A percentile compares a stretch with the other conserved stretches of the same genome.
Evolutionary conservation across 805 yeast genomes (phyloP).

Genomic region (Wickerhamomyces sydowiorum): DNA sequence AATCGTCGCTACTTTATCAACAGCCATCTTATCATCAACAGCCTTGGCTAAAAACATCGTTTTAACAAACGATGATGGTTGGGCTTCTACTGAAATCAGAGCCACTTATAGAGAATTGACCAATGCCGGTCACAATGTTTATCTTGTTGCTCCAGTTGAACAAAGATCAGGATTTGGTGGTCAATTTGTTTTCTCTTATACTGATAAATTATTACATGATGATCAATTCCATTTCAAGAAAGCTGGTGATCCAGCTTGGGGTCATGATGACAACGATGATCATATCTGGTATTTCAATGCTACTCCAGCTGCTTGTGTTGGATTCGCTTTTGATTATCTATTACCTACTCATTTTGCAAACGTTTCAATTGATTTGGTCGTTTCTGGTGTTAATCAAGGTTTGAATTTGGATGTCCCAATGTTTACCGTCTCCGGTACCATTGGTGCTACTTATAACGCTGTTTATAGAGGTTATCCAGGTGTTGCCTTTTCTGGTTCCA

Average conservation of each 20-base stretch:
- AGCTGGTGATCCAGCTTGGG: constrained; percentile 50
- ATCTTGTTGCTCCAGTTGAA: constrained; percentile 45
- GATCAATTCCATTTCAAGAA: constrained; percentile 44
- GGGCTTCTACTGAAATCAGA: constrained; percentile 52
- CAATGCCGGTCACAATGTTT: constrained; percentile 43
- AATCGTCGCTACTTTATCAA: constrained; percentile 5
- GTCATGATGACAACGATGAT: constrained; percentile 36
- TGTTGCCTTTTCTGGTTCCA: constrained; percentile 47
- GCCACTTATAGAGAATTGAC: constrained; percentile 44
- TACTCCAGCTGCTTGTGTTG: constrained; percentile 48
- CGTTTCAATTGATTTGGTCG: constrained; percentile 40
- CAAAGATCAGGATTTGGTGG: constrained; percentile 54
- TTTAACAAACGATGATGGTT: constrained; percentile 52
- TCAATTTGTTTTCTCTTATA: constrained; percentile 37
- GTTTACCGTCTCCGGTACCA: constrained; percentile 43
- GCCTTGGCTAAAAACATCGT: constrained; percentile 35
- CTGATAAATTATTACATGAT: constrained; percentile 33
- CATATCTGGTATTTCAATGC: constrained; percentile 52
- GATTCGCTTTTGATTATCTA: constrained; percentile 41
- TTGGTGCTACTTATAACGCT: constrained; percentile 44
- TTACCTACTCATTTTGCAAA: constrained; percentile 40
- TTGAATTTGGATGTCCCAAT: constrained; percentile 37
- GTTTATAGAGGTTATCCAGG: constrained; percentile 44
- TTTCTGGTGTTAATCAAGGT: constrained; percentile 52
- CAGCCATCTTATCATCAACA: constrained; percentile 1